Conservation (phyloP, 129 eudicot species). For the Artemisia annua region DNA sequence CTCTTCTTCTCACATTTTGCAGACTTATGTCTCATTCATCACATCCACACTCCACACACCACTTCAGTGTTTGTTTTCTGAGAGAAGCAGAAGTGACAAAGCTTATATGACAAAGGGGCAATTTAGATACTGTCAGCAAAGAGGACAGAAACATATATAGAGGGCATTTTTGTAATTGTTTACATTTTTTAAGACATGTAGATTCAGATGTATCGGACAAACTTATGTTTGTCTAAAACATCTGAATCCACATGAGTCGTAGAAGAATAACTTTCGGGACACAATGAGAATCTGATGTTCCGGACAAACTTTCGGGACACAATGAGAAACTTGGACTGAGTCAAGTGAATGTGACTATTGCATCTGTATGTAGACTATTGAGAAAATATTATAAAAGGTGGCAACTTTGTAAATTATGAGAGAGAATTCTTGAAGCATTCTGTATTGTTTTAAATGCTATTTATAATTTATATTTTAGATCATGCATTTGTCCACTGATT, state of each 20-base stretch:
- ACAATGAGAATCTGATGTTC: no score
- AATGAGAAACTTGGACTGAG: no score
- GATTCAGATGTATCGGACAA: neutral
- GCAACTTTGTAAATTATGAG: no score
- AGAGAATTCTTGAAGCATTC: neutral
- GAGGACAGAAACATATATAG: conserved; percentile 12
- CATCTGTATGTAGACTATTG: no score
- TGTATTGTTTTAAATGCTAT: neutral
- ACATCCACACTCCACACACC: conserved; percentile 14
- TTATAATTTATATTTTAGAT: neutral
- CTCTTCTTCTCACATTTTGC: conserved; percentile 30
- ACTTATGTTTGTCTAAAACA: neutral
- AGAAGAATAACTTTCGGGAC: no score
- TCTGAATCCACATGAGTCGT: no score
- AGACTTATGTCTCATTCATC: conserved; percentile 31
- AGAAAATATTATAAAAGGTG: no score
- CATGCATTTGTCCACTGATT: neutral
- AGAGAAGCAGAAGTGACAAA: neutral
- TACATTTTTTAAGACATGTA: neutral
- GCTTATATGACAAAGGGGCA: conserved; percentile 22
- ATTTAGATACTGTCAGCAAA: conserved; percentile 32
- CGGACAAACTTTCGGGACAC: no score
- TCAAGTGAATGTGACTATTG: no score
- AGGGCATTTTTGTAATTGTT: conserved; percentile 1
- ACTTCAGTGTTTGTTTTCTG: conserved; percentile 21